phyloP scores from a whole-genome alignment of 108 stramenopile species.

The Thalassiosira profunda region DNA sequence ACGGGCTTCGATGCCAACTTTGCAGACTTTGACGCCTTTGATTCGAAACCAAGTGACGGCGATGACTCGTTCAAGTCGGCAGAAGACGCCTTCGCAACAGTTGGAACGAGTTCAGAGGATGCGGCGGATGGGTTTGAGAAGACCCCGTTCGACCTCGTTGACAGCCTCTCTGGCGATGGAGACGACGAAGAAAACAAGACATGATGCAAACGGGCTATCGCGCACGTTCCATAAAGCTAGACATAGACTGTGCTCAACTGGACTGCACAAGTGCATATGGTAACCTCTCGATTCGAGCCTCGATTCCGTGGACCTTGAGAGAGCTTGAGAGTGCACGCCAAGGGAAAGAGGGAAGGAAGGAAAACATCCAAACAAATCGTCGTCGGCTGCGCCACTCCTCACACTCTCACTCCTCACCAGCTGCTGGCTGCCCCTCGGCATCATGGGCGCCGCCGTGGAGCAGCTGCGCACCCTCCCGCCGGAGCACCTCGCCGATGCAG shows the following conservation, averaged over 20 bases:
- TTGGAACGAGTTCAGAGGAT: background rate
- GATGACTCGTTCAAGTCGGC: background rate
- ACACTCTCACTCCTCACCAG: no score
- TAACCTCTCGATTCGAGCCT: no score
- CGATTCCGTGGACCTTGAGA: no score
- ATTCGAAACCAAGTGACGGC: background rate
- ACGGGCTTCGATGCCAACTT: constrained; percentile 20
- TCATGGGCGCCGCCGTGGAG: no score
- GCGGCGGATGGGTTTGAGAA: constrained; percentile 3
- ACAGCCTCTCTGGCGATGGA: constrained; percentile 2
- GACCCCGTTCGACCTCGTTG: constrained; percentile 19
- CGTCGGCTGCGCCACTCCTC: no score
- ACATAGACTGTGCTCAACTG: background rate
- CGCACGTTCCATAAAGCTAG: background rate
- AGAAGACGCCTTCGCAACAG: background rate
- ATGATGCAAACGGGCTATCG: background rate
- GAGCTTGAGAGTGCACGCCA: no score
- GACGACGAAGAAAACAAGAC: background rate
- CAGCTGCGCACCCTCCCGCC: no score
- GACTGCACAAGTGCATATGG: background rate
- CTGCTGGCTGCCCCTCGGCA: no score
- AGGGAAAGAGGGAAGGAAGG: no score
- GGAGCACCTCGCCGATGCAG: no score
- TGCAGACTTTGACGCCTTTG: constrained; percentile 35
- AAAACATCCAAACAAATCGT: no score